phyloP scores from a whole-genome alignment of 306 rosid genomes.

The Prunus dulcis region DNA sequence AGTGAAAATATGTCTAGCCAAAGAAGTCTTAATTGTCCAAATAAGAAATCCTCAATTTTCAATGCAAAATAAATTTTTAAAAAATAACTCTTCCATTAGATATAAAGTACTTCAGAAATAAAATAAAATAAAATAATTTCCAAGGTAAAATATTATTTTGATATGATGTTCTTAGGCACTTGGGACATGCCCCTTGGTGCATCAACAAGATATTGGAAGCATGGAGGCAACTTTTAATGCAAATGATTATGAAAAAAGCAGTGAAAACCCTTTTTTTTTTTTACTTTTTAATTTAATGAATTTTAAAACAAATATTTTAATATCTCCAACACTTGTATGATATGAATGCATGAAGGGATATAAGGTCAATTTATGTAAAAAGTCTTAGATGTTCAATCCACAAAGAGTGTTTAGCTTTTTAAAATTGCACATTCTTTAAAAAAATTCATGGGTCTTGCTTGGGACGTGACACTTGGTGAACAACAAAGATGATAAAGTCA shows the following conservation, averaged over 20 bases:
- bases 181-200: conserved; percentile 3
- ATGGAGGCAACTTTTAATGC: not conserved
- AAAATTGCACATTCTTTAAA: too few species aligned
- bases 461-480: too few species aligned
- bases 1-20: not conserved
- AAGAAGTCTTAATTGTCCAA: not conserved
- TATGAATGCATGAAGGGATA: too few species aligned
- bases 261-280: too few species aligned
- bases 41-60: not conserved
- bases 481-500: too few species aligned
- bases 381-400: too few species aligned
- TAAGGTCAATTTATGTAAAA: too few species aligned
- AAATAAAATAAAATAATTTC: conserved; percentile 1
- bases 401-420: too few species aligned
- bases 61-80: not conserved
- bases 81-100: not conserved
- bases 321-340: too few species aligned
- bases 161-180: not conserved
- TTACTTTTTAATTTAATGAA: too few species aligned
- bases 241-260: not conserved
- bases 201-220: not conserved
- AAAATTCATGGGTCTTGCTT: too few species aligned
- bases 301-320: too few species aligned
- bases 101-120: not conserved
- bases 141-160: not conserved